Evolutionary conservation across 768 basidiomycete genomes (phyloP).

Genomic region (Candolleomyces efflorescens): DNA sequence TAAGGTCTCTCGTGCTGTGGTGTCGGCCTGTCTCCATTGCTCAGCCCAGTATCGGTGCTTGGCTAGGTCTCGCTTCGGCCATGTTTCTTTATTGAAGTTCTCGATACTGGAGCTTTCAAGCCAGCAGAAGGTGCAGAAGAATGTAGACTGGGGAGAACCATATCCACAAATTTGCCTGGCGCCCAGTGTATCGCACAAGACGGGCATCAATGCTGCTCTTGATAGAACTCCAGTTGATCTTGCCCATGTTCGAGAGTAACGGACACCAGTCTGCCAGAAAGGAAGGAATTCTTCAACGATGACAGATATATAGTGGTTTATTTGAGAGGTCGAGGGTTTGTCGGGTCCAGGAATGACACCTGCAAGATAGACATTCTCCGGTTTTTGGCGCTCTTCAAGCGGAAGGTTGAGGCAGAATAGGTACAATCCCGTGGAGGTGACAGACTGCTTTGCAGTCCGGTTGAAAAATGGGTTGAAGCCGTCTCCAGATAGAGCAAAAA

Average conservation of each 20-base stretch:
- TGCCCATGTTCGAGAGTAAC: constrained; percentile 13
- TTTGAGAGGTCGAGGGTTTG: constrained; percentile 22
- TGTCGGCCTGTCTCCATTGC: constrained; percentile 7
- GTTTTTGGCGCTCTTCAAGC: constrained; percentile 15
- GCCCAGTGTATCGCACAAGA: constrained; percentile 26
- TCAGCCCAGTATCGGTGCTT: constrained; percentile 16
- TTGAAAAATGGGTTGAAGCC: constrained; percentile 27
- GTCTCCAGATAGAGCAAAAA: constrained; percentile 24
- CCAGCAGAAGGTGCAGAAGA: constrained; percentile 8
- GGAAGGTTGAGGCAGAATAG: constrained; percentile 29
- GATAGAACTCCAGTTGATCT: constrained; percentile 18
- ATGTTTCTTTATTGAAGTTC: background rate
- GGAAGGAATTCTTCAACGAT: constrained; percentile 29
- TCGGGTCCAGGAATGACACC: constrained; percentile 13
- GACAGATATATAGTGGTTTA: constrained; percentile 29
- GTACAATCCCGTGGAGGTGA: constrained; percentile 18
- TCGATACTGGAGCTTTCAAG: background rate
- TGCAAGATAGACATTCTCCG: constrained; percentile 14
- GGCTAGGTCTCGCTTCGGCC: background rate
- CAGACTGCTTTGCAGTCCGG: constrained; percentile 18
- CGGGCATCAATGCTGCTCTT: constrained; percentile 19
- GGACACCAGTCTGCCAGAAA: constrained; percentile 24
- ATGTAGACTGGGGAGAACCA: constrained; percentile 7
- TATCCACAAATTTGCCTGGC: constrained; percentile 21
- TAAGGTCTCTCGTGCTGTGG: background rate